Conservation (phyloP, 805 yeast species). For the Ogataea chonburiensis region DNA sequence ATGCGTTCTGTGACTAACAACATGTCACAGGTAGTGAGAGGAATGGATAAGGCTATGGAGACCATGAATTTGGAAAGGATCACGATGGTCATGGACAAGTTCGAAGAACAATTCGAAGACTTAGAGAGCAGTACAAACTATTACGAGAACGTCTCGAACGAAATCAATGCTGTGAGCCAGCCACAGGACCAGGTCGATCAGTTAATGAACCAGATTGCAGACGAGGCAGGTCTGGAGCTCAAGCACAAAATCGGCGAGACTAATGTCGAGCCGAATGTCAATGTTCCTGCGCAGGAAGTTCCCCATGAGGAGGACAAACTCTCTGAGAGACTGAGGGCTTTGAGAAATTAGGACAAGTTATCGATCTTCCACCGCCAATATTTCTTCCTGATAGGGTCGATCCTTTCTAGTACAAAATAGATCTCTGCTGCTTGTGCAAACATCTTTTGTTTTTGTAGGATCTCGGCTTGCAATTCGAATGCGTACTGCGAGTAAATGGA, state of each 20-base stretch:
- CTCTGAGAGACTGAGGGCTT: constrained; percentile 85
- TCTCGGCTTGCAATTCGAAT: constrained; percentile 56
- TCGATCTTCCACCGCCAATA: constrained; percentile 31
- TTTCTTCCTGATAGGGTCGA: constrained; percentile 32
- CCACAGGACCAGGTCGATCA: constrained; percentile 96
- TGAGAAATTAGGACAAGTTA: constrained; percentile 44
- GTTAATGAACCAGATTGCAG: constrained; percentile 88
- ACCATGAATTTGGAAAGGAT: constrained; percentile 93
- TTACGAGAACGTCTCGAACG: constrained; percentile 86
- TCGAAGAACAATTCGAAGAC: constrained; percentile 94
- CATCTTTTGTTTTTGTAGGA: constrained; percentile 38
- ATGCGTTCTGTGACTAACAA: constrained; percentile 94
- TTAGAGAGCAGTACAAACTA: constrained; percentile 91
- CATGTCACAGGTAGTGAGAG: constrained; percentile 88
- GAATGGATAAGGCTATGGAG: constrained; percentile 95
- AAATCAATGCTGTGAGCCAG: constrained; percentile 82
- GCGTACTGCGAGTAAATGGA: constrained; percentile 54
- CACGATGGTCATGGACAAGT: constrained; percentile 94
- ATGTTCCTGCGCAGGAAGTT: constrained; percentile 29
- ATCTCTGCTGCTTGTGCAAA: constrained; percentile 39
- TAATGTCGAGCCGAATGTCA: constrained; percentile 47
- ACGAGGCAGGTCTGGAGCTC: constrained; percentile 94
- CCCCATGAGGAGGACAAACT: constrained; percentile 77
- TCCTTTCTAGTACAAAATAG: constrained; percentile 47
- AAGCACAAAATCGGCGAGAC: constrained; percentile 75